Base-by-base conservation (phyloP, 2,329 filamentous ascomycete species). In the Zymoseptoria ardabiliae region DNA sequence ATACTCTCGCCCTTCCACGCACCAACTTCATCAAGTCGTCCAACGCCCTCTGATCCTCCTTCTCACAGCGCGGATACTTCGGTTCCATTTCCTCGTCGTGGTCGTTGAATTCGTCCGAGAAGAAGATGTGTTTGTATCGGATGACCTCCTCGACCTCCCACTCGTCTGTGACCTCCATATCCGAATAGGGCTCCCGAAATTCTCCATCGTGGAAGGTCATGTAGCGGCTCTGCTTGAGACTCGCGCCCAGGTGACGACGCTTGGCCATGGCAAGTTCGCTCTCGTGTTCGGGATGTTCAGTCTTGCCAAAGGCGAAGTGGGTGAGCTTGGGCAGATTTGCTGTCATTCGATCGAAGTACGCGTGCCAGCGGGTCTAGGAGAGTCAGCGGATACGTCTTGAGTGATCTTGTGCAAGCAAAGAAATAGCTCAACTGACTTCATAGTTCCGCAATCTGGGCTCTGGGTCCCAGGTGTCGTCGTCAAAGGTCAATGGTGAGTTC, bases 341-440 rank as follows among this genome's bases (percentile, higher is more conserved):
- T 4, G 56, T 23, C 20, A 65, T 21, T 5, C 28, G 49, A 11
- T 22, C 5, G 20, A 63, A 52, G 53, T 57, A 59, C 9, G 23
- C 28, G 52, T 63, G 56, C 61, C 63, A 65, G 8, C 63, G 59
- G 4, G 50, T 41, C n/a, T 45, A 13, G 19, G 56, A 59, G 8
- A n/a, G 11, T 55, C 58, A 61, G 28, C 10, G n/a, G 4, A 17
- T 21, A 28, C 6, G n/a, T 35, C 20, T 2, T 53, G 11, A 13
- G 4, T n/a, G 19, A 20, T 7, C n/a, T 1, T 30, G 51, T 30
- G 28, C 4, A 21, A 50, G 8, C 6, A 17, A 8, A 25, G 54
- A 30, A 50, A 2, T 2, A 8, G n/a, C n/a, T n/a, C n/a, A 9
- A 8, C 28, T 30, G 28, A 30, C 28, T 11, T 45, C 35, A 17